A percentile compares a stretch with the other conserved stretches of the same genome.
Conservation (phyloP, 2,329 filamentous ascomycete species). For the Zymoseptoria brevis region DNA sequence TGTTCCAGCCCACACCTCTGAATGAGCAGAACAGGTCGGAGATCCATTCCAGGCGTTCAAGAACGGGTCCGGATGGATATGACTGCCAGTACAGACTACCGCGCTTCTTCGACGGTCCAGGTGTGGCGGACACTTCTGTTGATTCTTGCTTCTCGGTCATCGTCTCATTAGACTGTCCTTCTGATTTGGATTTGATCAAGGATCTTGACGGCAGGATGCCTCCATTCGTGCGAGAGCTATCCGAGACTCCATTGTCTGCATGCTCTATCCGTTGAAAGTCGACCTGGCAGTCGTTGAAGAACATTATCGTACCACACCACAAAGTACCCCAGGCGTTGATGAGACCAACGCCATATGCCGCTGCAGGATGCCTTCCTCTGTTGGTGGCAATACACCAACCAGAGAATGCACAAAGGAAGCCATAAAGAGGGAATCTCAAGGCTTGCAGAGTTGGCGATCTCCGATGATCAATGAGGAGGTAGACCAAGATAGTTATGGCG, state of each 20-base stretch:
- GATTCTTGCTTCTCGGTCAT: not conserved
- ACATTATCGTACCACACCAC: constrained; percentile 45
- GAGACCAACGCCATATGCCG: constrained; percentile 49
- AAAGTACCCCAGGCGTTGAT: constrained; percentile 47
- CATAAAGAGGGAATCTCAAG: constrained; percentile 41
- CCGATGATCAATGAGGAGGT: constrained; percentile 45
- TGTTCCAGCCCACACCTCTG: constrained; percentile 54
- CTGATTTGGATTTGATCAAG: constrained; percentile 1
- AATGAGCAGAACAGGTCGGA: constrained; percentile 51
- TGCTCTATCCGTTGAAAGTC: constrained; percentile 51
- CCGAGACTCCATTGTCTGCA: constrained; percentile 3
- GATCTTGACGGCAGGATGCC: not conserved
- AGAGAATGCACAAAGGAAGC: constrained; percentile 36
- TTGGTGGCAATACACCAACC: constrained; percentile 38
- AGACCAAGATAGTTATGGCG: constrained; percentile 37
- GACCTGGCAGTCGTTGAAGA: constrained; percentile 48
- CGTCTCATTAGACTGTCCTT: constrained; percentile 2
- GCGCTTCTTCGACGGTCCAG: constrained; percentile 9
- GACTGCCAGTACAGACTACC: constrained; percentile 43
- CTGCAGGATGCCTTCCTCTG: constrained; percentile 43
- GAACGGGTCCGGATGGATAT: constrained; percentile 41
- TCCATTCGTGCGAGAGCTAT: not conserved
- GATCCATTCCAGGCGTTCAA: constrained; percentile 51
- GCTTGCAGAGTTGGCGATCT: constrained; percentile 32
- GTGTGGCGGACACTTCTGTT: not conserved